These are phyloP conservation scores for Beta corolliflora DNA, from an alignment of 179 eudicot genomes.

Conservation along the genomic window DNA sequence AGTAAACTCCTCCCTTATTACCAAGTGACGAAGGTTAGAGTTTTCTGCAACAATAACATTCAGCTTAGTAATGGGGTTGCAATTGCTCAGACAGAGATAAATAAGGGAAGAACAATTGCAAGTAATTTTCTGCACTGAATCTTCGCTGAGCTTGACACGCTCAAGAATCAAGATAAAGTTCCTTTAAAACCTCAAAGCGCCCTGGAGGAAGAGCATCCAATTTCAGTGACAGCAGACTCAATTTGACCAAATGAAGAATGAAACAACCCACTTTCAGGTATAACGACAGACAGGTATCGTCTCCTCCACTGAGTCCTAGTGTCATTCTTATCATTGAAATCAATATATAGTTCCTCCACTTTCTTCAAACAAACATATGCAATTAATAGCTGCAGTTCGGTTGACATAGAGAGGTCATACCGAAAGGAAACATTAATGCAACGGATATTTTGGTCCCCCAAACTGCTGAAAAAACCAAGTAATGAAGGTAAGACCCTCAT, in stretches of 20 bases:
- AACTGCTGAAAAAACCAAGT: neutral
- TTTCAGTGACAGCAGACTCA: constrained; percentile 22
- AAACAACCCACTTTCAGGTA: constrained; percentile 1
- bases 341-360: constrained; percentile 28
- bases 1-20: constrained; percentile 23
- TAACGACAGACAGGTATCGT: constrained; percentile 1
- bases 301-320: neutral
- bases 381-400: constrained; percentile 1
- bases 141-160: constrained; percentile 6
- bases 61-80: constrained; percentile 22
- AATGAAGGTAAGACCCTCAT: constrained; percentile 3
- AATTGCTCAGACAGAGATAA: constrained; percentile 21
- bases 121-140: constrained; percentile 22
- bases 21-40: constrained; percentile 18
- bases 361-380: constrained; percentile 1
- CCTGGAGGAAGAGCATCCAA: constrained; percentile 13
- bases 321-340: constrained; percentile 19
- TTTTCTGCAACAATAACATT: neutral
- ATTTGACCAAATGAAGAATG: constrained; percentile 9
- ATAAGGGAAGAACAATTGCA: constrained; percentile 17
- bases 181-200: constrained; percentile 9
- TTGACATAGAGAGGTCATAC: constrained; percentile 8
- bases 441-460: constrained; percentile 2
- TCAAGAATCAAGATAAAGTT: constrained; percentile 22
- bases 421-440: constrained; percentile 14